phyloP scores from a whole-genome alignment of 176 grass and related monocot species.

The Olyra latifolia region DNA sequence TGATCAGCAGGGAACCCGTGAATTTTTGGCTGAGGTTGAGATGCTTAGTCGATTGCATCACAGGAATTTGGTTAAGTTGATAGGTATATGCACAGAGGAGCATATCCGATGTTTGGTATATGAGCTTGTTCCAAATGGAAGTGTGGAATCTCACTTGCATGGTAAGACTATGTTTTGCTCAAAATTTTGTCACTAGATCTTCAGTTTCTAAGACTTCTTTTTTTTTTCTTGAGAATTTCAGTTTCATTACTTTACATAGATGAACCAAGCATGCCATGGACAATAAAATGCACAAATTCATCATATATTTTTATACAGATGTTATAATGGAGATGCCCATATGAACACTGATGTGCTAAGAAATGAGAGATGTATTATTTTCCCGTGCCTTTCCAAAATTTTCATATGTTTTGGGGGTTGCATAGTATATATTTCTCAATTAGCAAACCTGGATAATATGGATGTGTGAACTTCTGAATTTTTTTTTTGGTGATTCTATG shows the following conservation, averaged over 20 bases:
- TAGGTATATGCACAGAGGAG: constrained; percentile 94
- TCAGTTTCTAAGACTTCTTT: constrained; percentile 31
- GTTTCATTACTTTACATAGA: constrained; percentile 17
- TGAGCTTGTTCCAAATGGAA: constrained; percentile 90
- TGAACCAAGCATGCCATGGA: constrained; percentile 8
- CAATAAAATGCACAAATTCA: constrained; percentile 9
- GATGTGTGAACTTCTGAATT: constrained; percentile 4
- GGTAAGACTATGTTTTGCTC: constrained; percentile 47
- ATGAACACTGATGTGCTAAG: neutral
- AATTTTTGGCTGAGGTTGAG: constrained; percentile 98
- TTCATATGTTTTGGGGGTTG: neutral
- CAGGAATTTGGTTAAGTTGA: constrained; percentile 89
- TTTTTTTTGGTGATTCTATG: constrained; percentile 19
- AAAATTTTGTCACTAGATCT: neutral
- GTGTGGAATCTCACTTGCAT: constrained; percentile 91
- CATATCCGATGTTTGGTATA: constrained; percentile 79
- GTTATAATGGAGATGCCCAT: neutral
- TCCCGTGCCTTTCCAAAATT: constrained; percentile 16
- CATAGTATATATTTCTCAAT: neutral
- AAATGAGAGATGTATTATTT: constrained; percentile 19
- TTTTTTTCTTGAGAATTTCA: constrained; percentile 19
- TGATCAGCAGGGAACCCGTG: constrained; percentile 81
- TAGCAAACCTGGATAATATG: constrained; percentile 18
- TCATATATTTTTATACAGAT: neutral
- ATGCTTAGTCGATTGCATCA: constrained; percentile 99